phyloP scores from a whole-genome alignment of 345 rosid genomes.

The Aethionema arabicum region DNA sequence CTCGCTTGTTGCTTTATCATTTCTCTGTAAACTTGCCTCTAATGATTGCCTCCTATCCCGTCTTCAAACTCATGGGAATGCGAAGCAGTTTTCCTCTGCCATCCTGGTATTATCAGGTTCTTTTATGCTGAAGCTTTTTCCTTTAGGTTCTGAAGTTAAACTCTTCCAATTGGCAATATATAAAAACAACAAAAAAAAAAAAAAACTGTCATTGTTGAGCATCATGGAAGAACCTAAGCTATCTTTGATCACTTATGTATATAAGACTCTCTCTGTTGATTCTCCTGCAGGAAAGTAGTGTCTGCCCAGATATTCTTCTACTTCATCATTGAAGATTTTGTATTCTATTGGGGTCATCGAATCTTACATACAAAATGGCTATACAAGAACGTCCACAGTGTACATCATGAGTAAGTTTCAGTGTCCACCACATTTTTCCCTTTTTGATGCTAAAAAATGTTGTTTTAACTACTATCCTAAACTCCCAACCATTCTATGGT shows the following conservation, averaged over 20 bases:
- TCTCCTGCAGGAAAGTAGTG: conserved; percentile 73
- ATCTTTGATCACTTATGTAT: conserved; percentile 25
- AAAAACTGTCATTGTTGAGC: conserved; percentile 34
- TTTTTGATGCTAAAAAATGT: background rate
- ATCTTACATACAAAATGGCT: conserved; percentile 90
- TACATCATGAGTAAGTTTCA: conserved; percentile 92
- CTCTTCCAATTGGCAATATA: conserved; percentile 25
- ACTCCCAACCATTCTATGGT: background rate
- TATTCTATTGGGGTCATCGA: conserved; percentile 98
- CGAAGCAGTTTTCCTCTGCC: conserved; percentile 87
- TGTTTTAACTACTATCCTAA: background rate
- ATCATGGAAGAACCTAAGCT: conserved; percentile 38
- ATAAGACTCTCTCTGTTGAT: conserved; percentile 36
- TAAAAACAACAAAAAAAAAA: background rate
- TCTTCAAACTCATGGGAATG: conserved; percentile 95
- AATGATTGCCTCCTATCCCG: conserved; percentile 84
- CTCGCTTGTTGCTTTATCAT: conserved; percentile 77
- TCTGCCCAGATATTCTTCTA: conserved; percentile 76
- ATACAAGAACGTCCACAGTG: conserved; percentile 96
- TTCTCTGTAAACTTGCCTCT: conserved; percentile 87
- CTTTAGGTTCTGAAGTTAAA: conserved; percentile 36
- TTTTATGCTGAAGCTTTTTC: conserved; percentile 41
- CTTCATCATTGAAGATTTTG: conserved; percentile 96
- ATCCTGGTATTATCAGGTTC: conserved; percentile 98
- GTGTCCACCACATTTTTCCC: background rate